Base-by-base conservation (phyloP, 2,329 filamentous ascomycete genomes). In the Pseudogymnoascus sp. region DNA sequence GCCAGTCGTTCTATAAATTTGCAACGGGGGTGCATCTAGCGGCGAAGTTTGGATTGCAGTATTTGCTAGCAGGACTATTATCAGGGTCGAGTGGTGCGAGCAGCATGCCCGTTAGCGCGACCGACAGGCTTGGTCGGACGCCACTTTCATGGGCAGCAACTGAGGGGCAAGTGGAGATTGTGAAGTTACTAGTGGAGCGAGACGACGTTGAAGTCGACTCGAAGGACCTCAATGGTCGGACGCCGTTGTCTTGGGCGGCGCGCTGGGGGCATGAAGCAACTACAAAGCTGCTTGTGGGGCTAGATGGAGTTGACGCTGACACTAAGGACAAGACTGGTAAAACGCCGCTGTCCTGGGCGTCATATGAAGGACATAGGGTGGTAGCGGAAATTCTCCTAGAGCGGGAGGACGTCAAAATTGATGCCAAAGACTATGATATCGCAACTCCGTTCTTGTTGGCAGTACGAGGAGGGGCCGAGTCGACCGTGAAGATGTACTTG, bases 1-100 rank as follows among this genome's bases (percentile, higher is more conserved):
- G n/a, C n/a, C 62, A 63, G 34, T 10, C 14, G 23, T 36, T 6
- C 21, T 60, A 62, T 21, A 54, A 29, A 29, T 21, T 59, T 21
- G 60, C 45, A 40, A 67, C 62, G 31, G 66, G 65, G 37, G 12
- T 68, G 16, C 68, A 70, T 59, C 26, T 70, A 8, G 59, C 66
- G 26, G 68, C 66, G 62, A 64, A 29, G 11, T 68, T 70, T 37
- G 69, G 67, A 59, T 39, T 64, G 21, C 14, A 23, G 23, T 42
- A 63, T 14, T 36, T 51, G 39, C 40, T 69, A 34, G 7, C 10
- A n/a, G 34, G 47, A 23, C 61, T 61, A 21, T 47, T 64, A 7
- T 51, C 60, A 8, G 29, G 18, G 23, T 34, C 23, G 36, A n/a
- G 8, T 23, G 47, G 45, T 12, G 12, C 11, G 3, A 31, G 40